Base-by-base conservation (phyloP, 768 basidiomycete species). In the Chalciporus chontae region DNA sequence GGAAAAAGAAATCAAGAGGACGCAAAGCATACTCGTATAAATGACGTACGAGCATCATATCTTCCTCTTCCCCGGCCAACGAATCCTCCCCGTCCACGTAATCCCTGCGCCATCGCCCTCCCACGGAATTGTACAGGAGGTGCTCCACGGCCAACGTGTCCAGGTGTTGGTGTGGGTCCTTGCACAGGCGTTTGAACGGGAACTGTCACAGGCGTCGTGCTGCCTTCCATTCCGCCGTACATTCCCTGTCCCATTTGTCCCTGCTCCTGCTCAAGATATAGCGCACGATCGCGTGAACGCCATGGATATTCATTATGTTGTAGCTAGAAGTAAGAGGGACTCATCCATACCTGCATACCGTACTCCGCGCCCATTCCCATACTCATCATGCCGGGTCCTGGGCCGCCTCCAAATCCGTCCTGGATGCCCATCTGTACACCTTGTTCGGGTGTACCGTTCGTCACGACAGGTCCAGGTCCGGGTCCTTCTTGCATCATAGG, bases 301-400 rank as follows among this genome's bases (percentile, higher is more conserved):
- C 61, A 69, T 60, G 66, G 60, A 67, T 69, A 36, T 65, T 67
- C 65, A 68, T 62, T 69, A 68, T 64, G 61, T 36, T 66, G 69
- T 60, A 62, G 52, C 56, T 59, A 61, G 57, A 52, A 65, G 40
- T 62, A 67, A 59, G 62, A 54, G 56, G 54, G 48, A 58, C 57
- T 59, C 42, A 58, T 40, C 68, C 81, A 52, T 58, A 87, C 88
- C 84, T 87, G 87, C 75, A 87, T 84, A 53, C 73, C 79, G 61
- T 78, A 90, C 48, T 89, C 87, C 5, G 75, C 76, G 42, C 75
- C 76, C 77, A 85, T 82, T 3, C 77, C 77, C 79, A 89, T 85
- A n/a, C 74, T 75, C 78, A 84, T 83, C 79, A 83, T 83, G 37
- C 77, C 74, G 43, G 74, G 74, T 17, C 72, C 80, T 50, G 70